phyloP scores from a whole-genome alignment of 768 basidiomycete species.

The Podaxis sp. region DNA sequence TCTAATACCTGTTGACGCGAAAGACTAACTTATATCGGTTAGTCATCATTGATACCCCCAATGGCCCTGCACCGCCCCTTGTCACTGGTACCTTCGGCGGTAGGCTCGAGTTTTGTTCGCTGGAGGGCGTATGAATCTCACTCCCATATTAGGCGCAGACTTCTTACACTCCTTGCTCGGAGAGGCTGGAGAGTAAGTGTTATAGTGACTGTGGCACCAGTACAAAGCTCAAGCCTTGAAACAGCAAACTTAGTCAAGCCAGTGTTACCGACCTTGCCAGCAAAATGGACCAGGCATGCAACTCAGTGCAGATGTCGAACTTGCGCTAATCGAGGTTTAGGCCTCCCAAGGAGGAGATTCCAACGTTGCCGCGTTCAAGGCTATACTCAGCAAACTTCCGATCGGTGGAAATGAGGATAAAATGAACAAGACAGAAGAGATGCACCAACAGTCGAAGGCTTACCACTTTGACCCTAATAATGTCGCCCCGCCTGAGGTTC shows the following conservation, averaged over 20 bases:
- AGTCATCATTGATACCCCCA: slow-evolving; percentile 52
- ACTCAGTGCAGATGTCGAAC: neutral
- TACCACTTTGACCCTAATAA: slow-evolving; percentile 64
- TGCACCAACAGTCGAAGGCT: slow-evolving; percentile 54
- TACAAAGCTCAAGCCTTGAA: slow-evolving; percentile 11
- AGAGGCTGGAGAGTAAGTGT: slow-evolving; percentile 59
- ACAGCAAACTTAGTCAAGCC: slow-evolving; percentile 57
- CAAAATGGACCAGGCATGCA: slow-evolving; percentile 45
- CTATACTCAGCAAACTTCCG: slow-evolving; percentile 45
- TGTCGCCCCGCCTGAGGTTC: slow-evolving; percentile 64
- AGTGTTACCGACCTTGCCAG: slow-evolving; percentile 57
- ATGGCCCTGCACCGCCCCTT: slow-evolving; percentile 57
- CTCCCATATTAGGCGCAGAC: slow-evolving; percentile 41
- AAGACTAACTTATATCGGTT: slow-evolving; percentile 9
- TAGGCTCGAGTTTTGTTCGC: slow-evolving; percentile 17
- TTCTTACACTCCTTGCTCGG: slow-evolving; percentile 67
- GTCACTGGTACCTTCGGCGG: slow-evolving; percentile 72
- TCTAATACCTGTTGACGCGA: neutral
- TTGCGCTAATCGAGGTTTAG: slow-evolving; percentile 16
- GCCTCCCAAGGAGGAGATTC: slow-evolving; percentile 34
- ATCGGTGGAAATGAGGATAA: slow-evolving; percentile 52
- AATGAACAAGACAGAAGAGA: slow-evolving; percentile 52
- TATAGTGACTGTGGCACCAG: neutral
- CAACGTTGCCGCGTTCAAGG: slow-evolving; percentile 38
- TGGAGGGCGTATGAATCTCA: neutral